Evolutionary conservation across 2,329 filamentous ascomycete genomes (phyloP).

Genomic region (Pyrenophora tritici-repentis): DNA sequence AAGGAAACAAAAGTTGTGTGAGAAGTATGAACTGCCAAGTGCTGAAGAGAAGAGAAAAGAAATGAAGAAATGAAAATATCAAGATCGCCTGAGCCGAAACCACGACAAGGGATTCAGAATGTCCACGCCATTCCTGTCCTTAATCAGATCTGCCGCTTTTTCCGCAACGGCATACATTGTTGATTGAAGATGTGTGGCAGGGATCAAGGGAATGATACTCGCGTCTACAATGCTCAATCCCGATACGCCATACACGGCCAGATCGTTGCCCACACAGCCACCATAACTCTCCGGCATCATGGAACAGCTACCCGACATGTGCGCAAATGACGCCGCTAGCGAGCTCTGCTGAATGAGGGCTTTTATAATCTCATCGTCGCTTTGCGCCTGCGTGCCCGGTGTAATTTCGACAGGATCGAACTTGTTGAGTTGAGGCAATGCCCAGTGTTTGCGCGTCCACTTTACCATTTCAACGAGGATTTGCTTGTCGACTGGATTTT

Average conservation of each 20-base stretch:
- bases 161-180: conserved; percentile 42
- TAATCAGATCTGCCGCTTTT: conserved; percentile 42
- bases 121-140: conserved; percentile 12
- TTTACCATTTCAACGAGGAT: conserved; percentile 44
- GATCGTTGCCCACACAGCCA: conserved; percentile 31
- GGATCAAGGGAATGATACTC: conserved; percentile 38
- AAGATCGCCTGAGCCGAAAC: background rate
- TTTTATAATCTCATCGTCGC: conserved; percentile 34
- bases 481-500: conserved; percentile 46
- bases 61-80: too few relatives aligned
- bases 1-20: background rate
- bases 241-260: conserved; percentile 33
- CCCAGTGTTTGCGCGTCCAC: conserved; percentile 44
- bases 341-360: conserved; percentile 16
- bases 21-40: background rate
- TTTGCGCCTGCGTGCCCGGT: conserved; percentile 29
- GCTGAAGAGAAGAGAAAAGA: too few relatives aligned
- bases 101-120: background rate
- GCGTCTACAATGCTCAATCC: conserved; percentile 39
- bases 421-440: conserved; percentile 34
- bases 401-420: conserved; percentile 40
- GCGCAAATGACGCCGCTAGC: conserved; percentile 30
- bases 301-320: conserved; percentile 32
- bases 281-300: conserved; percentile 39
- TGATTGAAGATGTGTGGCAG: conserved; percentile 33